Base-by-base conservation (phyloP, 106 monocot genomes). In the Allium fistulosum region DNA sequence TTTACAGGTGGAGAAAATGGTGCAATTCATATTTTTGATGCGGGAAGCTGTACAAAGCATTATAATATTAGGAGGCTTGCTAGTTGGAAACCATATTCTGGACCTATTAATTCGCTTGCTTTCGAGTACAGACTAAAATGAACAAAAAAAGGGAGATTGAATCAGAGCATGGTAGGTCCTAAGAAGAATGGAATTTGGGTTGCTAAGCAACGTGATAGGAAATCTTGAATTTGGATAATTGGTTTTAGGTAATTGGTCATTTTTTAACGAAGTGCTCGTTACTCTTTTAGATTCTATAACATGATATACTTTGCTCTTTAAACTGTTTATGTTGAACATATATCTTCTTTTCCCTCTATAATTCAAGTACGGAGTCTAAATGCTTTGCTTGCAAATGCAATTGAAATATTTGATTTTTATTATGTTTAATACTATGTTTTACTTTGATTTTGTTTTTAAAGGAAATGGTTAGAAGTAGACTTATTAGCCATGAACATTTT, bases 1-100 rank as follows among this genome's bases (percentile, higher is more conserved):
- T 93, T 93, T 67, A 83, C 88, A 27, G 92, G 92, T 11, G 87
- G 88, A 57, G 85, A 85, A 67, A 85, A 88, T 70, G 88, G 88
- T 45, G 74, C 76, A 1, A 81, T 93, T 76, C 83, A 77, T 63
- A 79, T 93, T 83, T 83, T 83, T 68, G 63, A 85, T 62, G 45
- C 77, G 17, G 12, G 16, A 0, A 7, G 49, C 6, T 2, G 48
- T 17, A 63, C 56, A 57, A 52, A 58, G 55, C 71, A 65, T 70
- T 68, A 59, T 12, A 76, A 75, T 37, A 59, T 85, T 51, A 70
- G 69, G 47, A 76, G 50, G 16, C 61, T 71, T 53, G 74, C 81
- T 9, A 83, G 71, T 51, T 90, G 90, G 90, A 74, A 83, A 4
- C 86, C 90, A 17, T 86, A 90, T 59, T 69, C 78, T 1, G 80